phyloP scores from a whole-genome alignment of 2,329 filamentous ascomycete genomes.

The Arthrobotrys conoides region DNA sequence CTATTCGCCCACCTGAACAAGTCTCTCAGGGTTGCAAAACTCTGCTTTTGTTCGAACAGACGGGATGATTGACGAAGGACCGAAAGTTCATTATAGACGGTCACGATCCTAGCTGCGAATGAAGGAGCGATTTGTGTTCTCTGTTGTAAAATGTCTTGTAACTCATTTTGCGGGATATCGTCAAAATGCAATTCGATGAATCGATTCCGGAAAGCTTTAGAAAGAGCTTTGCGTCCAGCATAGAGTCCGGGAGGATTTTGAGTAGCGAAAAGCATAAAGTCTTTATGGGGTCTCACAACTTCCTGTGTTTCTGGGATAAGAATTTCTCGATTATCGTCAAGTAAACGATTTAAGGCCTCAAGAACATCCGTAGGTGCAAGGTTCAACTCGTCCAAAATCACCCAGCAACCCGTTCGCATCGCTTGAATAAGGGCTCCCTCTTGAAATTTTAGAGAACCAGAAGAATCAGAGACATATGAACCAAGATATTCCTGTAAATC shows the following conservation, averaged over 20 bases:
- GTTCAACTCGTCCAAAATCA: constrained; percentile 97
- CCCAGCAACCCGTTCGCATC: constrained; percentile 94
- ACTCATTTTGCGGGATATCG: constrained; percentile 94
- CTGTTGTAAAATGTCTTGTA: constrained; percentile 90
- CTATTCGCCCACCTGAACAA: constrained; percentile 95
- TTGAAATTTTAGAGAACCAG: constrained; percentile 89
- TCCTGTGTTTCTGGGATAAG: constrained; percentile 97
- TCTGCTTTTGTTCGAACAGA: constrained; percentile 96
- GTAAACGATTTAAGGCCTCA: constrained; percentile 91
- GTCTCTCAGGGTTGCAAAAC: constrained; percentile 95
- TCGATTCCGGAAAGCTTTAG: constrained; percentile 93
- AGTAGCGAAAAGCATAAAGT: constrained; percentile 98
- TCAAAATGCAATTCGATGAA: constrained; percentile 98
- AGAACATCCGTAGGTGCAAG: constrained; percentile 96
- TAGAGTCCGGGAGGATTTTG: constrained; percentile 97
- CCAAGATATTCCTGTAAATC: constrained; percentile 98
- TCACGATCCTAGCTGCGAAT: constrained; percentile 90
- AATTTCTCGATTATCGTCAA: constrained; percentile 96
- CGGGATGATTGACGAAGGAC: constrained; percentile 88
- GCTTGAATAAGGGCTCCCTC: constrained; percentile 95
- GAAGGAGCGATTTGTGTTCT: constrained; percentile 90
- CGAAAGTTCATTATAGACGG: constrained; percentile 93
- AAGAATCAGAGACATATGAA: constrained; percentile 87
- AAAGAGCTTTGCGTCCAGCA: constrained; percentile 92
- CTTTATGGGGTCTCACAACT: constrained; percentile 88